Conservation (phyloP, 805 yeast genomes). For the Ogataea henricii region DNA sequence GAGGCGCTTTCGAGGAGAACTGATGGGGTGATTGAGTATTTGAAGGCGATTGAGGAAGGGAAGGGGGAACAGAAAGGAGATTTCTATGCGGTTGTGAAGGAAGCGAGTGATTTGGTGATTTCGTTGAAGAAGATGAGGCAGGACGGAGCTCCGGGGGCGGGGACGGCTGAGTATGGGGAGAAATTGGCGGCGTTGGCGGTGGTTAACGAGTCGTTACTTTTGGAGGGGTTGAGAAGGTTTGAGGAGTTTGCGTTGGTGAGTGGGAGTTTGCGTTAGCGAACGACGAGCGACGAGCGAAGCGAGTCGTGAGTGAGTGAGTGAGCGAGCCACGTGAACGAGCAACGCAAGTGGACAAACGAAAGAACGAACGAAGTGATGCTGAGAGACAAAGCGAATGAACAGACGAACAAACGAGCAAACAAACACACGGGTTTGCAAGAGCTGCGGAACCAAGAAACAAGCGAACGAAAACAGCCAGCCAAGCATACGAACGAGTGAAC, state of each 20-base stretch:
- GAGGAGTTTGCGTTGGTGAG: constrained; percentile 11
- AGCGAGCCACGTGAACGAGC: background rate
- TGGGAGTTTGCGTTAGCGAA: background rate
- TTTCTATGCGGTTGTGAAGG: constrained; percentile 13
- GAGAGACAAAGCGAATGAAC: no score
- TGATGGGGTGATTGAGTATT: constrained; percentile 13
- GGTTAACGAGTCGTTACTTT: constrained; percentile 14
- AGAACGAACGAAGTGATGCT: no score
- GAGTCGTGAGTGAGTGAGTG: no score
- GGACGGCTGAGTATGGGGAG: background rate
- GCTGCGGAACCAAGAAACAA: no score
- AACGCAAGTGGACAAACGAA: no score
- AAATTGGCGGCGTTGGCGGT: constrained; percentile 4
- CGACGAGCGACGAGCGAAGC: background rate
- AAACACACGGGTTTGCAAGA: no score
- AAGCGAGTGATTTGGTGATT: constrained; percentile 16
- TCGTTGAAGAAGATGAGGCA: constrained; percentile 10
- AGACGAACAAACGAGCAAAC: no score
- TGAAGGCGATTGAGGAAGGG: constrained; percentile 13
- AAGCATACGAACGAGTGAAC: no score
- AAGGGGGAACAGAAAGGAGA: background rate
- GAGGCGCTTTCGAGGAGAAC: constrained; percentile 8
- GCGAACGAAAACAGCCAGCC: no score
- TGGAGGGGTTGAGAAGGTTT: constrained; percentile 14
- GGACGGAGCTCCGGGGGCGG: background rate